Conservation (phyloP, 176 grass and related monocot genomes). For the Oryza nivara region DNA sequence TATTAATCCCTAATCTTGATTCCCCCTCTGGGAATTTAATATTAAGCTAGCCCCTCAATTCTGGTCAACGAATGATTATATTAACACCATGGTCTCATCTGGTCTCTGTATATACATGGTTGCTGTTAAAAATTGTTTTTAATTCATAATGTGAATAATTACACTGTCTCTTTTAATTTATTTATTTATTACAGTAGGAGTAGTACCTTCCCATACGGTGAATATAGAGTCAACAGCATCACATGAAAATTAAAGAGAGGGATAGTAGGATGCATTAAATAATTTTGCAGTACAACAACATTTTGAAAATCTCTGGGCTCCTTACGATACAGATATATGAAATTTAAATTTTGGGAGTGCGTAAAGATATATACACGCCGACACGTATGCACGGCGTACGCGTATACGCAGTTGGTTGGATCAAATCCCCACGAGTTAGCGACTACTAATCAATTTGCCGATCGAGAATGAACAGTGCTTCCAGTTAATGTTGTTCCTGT, state of each 20-base stretch:
- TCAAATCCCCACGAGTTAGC: background rate
- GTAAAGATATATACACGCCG: background rate
- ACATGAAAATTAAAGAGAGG: background rate
- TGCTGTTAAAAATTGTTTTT: background rate
- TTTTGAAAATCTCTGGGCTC: background rate
- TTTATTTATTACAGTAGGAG: background rate
- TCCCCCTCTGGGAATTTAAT: background rate
- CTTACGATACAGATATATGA: background rate
- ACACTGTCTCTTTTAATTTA: background rate
- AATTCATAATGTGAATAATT: background rate
- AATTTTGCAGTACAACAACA: background rate
- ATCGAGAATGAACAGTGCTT: background rate
- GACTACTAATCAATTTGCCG: background rate
- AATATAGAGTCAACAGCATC: background rate
- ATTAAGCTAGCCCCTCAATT: background rate
- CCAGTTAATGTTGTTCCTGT: conserved; percentile 1
- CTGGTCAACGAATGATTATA: background rate
- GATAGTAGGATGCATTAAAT: background rate
- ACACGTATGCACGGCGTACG: background rate
- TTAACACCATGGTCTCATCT: background rate
- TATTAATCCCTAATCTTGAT: background rate
- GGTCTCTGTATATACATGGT: background rate
- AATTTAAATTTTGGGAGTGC: background rate
- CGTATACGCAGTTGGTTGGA: background rate
- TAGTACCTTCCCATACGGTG: background rate